Base-by-base conservation (phyloP, 805 yeast species). In the Suhomyces kilbournensis region DNA sequence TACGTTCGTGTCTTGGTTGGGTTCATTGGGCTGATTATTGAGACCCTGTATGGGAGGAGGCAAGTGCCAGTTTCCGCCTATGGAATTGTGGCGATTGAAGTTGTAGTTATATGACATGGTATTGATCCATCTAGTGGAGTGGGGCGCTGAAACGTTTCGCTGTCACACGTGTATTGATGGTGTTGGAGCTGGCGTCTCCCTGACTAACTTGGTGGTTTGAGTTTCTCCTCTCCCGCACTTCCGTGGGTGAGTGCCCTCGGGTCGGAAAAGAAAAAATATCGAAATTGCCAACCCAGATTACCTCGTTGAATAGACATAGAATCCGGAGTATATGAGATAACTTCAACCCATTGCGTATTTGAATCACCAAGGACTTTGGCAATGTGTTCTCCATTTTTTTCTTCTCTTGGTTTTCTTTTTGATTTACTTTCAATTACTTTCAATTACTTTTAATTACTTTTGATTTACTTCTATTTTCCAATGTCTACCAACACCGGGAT, bases 61-160 rank as follows among this genome's bases (percentile, higher is more conserved):
- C 48, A 69, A 54, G 46, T 67, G 68, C 74, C 74, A 71, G 54
- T 62, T 67, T 9, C 75, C 75, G 6, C 74, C 74, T 22, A 69
- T 61, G n/a, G 75, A 69, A 47, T 67, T 73, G 56, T 68, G 76
- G 42, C 75, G 58, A 56, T 65, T 67, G 56, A 62, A 69, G 51
- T 64, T 66, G 58, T 66, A 64, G 55, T 66, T 65, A 51, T 64
- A 62, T 14, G 75, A 64, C 76, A 70, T 70, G 53, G 47, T 38
- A 19, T 38, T 10, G 22, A 38, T 38, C 23, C 42, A 32, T 32
- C 44, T n/a, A 38, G 42, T 19, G 23, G 23, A 19, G 17, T 19
- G 42, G 20, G 9, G 32, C n/a, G 32, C 17, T 17, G 42, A 17
- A 19, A 38, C 4, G 35, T 32, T 32, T 32, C 17, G 15, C 17